These are phyloP conservation scores for Saitozyma podzolica DNA, from an alignment of 768 basidiomycete species.

Conservation along the genomic window DNA sequence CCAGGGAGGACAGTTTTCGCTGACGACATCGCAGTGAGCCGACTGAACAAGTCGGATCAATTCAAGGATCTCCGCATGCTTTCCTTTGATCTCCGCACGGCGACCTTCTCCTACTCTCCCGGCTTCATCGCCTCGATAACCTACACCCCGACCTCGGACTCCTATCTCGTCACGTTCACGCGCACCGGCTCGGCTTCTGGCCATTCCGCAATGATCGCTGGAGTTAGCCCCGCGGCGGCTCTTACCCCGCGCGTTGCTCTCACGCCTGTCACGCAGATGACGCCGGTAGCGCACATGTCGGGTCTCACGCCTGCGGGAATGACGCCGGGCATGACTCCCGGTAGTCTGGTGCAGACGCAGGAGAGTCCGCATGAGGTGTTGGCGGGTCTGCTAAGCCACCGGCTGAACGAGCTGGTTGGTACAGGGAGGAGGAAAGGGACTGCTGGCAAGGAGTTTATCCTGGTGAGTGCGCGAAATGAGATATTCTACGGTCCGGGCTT, in stretches of 20 bases:
- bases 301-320: background rate
- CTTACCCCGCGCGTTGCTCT: background rate
- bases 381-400: conserved; percentile 70
- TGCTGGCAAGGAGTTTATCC: conserved; percentile 32
- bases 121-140: conserved; percentile 43
- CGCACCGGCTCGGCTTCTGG: background rate
- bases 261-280: conserved; percentile 4
- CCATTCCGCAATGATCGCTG: background rate
- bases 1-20: background rate
- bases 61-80: conserved; percentile 78
- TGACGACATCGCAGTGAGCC: conserved; percentile 62
- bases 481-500: background rate
- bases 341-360: background rate
- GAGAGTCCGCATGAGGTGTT: conserved; percentile 70
- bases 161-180: conserved; percentile 47
- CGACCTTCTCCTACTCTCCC: conserved; percentile 73
- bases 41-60: conserved; percentile 70
- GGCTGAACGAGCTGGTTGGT: conserved; percentile 63
- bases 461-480: conserved; percentile 11
- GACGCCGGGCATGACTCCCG: background rate
- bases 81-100: conserved; percentile 87
- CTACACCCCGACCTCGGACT: conserved; percentile 38
- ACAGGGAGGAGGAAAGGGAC: conserved; percentile 33
- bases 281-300: background rate
- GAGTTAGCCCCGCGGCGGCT: background rate